phyloP scores from a whole-genome alignment of 139 green algal genomes.

The Chlamydomonas sp. region DNA sequence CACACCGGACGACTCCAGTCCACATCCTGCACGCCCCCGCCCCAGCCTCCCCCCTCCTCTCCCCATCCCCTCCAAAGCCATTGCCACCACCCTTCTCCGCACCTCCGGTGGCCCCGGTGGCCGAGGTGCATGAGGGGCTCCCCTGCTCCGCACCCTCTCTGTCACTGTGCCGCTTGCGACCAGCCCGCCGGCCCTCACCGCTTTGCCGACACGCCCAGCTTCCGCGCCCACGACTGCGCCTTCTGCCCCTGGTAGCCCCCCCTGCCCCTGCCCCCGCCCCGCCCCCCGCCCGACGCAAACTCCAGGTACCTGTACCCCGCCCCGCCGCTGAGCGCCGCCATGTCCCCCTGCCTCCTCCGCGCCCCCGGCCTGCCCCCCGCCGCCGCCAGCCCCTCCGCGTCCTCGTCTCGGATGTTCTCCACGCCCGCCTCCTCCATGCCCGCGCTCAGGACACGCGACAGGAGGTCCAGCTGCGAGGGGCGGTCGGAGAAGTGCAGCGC shows the following conservation, averaged over 20 bases:
- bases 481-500: constrained; percentile 13
- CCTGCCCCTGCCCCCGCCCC: neutral
- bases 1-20: no score
- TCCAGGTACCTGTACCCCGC: constrained; percentile 82
- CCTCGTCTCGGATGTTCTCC: constrained; percentile 68
- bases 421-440: constrained; percentile 75
- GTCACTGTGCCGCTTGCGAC: no score
- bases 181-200: neutral
- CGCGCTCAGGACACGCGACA: constrained; percentile 69
- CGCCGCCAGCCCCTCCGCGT: constrained; percentile 36
- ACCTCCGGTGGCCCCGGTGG: no score
- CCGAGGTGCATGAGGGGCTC: no score
- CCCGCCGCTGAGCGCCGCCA: constrained; percentile 82
- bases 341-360: constrained; percentile 67
- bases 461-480: constrained; percentile 78
- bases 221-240: constrained; percentile 34
- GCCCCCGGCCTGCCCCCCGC: constrained; percentile 33
- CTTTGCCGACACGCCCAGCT: constrained; percentile 20
- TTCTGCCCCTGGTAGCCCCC: constrained; percentile 23
- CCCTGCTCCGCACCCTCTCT: no score
- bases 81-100: no score
- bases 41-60: no score
- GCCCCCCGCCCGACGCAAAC: constrained; percentile 45
- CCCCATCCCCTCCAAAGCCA: no score
- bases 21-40: no score